A percentile compares a stretch with the other conserved stretches of the same genome.
Conservation (phyloP, 2,329 filamentous ascomycete species). For the Xylaria sp. region DNA sequence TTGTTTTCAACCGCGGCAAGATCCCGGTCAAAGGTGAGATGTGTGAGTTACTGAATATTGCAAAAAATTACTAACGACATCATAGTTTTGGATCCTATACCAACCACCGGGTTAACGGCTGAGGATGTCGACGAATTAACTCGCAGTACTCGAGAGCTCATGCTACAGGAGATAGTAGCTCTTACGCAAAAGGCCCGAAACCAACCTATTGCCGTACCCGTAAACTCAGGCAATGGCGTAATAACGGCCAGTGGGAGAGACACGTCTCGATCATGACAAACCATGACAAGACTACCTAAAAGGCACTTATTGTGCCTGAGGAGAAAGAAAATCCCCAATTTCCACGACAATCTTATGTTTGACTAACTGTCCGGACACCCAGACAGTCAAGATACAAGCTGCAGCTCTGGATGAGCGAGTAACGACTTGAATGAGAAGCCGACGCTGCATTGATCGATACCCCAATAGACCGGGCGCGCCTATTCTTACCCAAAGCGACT, state of each 20-base stretch:
- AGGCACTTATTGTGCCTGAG: neutral
- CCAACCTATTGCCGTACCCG: constrained; percentile 47
- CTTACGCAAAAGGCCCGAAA: constrained; percentile 65
- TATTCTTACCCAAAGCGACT: constrained; percentile 25
- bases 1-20: constrained; percentile 73
- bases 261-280: constrained; percentile 30
- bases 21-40: constrained; percentile 79
- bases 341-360: neutral
- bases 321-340: neutral
- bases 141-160: constrained; percentile 74
- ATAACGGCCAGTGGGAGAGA: constrained; percentile 50
- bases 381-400: neutral
- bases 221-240: constrained; percentile 46
- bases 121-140: constrained; percentile 82
- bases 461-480: constrained; percentile 42
- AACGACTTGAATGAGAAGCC: constrained; percentile 26
- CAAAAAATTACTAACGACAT: constrained; percentile 27
- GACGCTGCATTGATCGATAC: constrained; percentile 41
- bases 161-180: constrained; percentile 74
- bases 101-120: constrained; percentile 76
- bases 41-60: neutral
- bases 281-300: neutral
- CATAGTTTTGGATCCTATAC: constrained; percentile 81
- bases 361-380: neutral
- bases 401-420: constrained; percentile 10